These are phyloP conservation scores for Ganoderma resinaceum DNA, from an alignment of 1,284 basidiomycete species.

Conservation along the genomic window DNA sequence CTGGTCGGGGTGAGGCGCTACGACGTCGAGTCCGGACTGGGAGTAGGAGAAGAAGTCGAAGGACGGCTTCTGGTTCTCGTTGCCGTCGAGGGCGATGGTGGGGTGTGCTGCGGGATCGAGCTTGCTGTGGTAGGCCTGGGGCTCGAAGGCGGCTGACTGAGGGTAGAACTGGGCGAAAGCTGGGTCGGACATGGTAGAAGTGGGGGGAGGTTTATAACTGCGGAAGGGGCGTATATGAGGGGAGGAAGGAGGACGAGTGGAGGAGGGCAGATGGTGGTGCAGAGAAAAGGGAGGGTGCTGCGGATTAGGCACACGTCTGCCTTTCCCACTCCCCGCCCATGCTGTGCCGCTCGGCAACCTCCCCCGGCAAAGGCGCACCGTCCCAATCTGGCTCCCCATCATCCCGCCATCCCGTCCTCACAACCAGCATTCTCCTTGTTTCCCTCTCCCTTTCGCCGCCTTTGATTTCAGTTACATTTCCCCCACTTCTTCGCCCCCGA, in stretches of 20 bases:
- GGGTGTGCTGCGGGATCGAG: slow-evolving; percentile 30
- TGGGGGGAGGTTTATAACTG: slow-evolving; percentile 31
- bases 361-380: background rate
- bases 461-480: background rate
- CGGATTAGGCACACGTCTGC: slow-evolving; percentile 32
- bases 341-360: slow-evolving; percentile 25
- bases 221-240: slow-evolving; percentile 36
- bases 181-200: slow-evolving; percentile 34
- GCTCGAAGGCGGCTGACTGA: slow-evolving; percentile 34
- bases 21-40: slow-evolving; percentile 65
- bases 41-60: slow-evolving; percentile 74
- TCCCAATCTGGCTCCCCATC: slow-evolving; percentile 16
- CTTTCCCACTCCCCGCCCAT: slow-evolving; percentile 27
- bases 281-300: slow-evolving; percentile 32
- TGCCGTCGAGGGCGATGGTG: slow-evolving; percentile 33
- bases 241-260: slow-evolving; percentile 17
- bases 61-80: slow-evolving; percentile 34
- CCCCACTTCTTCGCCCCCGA: background rate
- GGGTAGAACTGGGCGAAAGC: slow-evolving; percentile 37
- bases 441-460: background rate
- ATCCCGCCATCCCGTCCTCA: slow-evolving; percentile 24
- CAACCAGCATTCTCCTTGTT: slow-evolving; percentile 11
- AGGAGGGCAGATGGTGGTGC: slow-evolving; percentile 21
- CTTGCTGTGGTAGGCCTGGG: slow-evolving; percentile 33
- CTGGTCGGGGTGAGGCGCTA: slow-evolving; percentile 77